Percentiles rank a stretch among this genome's conserved stretches.
phyloP scores from a whole-genome alignment of 495 filamentous ascomycete genomes.

The Xylaria venustula region DNA sequence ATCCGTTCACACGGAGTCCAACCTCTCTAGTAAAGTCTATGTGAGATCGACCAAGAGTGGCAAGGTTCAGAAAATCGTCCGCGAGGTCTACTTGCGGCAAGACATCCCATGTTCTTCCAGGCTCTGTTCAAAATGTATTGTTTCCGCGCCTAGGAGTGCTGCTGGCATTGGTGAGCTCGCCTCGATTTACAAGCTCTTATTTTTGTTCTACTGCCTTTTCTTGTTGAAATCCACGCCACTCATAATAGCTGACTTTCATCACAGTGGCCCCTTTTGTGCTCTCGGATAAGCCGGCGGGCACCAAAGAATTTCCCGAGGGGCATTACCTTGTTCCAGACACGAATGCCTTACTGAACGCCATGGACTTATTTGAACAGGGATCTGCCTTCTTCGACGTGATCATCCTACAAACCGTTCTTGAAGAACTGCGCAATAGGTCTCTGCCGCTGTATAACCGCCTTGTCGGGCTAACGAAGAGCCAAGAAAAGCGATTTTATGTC shows the following conservation, averaged over 20 bases:
- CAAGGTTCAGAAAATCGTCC: conserved; percentile 97
- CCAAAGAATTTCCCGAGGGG: conserved; percentile 74
- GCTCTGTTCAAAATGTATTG: conserved; percentile 73
- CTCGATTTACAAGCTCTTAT: not conserved
- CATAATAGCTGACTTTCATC: conserved; percentile 16
- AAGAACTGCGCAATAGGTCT: conserved; percentile 91
- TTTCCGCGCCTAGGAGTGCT: conserved; percentile 71
- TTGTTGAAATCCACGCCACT: not conserved
- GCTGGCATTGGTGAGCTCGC: conserved; percentile 63
- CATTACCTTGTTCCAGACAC: conserved; percentile 97
- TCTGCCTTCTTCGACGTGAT: conserved; percentile 93
- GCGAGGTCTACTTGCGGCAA: conserved; percentile 90
- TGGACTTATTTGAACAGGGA: conserved; percentile 93
- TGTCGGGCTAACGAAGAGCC: conserved; percentile 82
- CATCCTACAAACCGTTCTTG: conserved; percentile 90
- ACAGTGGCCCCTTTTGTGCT: conserved; percentile 79
- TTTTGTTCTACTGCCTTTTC: no score
- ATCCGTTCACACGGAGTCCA: conserved; percentile 67
- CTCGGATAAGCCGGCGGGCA: conserved; percentile 81
- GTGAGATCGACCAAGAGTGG: conserved; percentile 89
- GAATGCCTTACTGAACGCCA: conserved; percentile 90
- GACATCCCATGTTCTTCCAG: conserved; percentile 97
- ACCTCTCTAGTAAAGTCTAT: conserved; percentile 88
- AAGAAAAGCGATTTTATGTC: conserved; percentile 95
- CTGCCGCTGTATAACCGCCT: conserved; percentile 93